A percentile compares a stretch with the other conserved stretches of the same genome.
phyloP scores from a whole-genome alignment of 768 basidiomycete species.

The Trametes meyenii region DNA sequence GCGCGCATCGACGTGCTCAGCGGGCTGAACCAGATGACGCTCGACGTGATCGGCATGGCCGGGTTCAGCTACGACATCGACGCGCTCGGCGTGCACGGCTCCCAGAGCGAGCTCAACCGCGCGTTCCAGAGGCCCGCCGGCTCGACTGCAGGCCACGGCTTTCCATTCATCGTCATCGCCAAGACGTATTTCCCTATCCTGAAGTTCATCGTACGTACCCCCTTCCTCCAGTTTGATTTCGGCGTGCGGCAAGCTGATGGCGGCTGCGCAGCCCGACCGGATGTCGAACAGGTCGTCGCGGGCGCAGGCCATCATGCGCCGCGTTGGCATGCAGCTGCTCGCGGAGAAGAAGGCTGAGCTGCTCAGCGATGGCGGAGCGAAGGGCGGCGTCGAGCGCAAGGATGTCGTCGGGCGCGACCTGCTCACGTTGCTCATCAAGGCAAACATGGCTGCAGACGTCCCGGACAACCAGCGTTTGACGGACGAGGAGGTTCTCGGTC shows the following conservation, averaged over 20 bases:
- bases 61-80: slow-evolving; percentile 39
- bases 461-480: slow-evolving; percentile 55
- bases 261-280: slow-evolving; percentile 9
- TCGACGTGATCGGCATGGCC: slow-evolving; percentile 14
- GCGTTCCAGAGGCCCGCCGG: not conserved
- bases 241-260: not conserved
- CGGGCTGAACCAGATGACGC: slow-evolving; percentile 1
- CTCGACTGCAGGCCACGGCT: not conserved
- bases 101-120: slow-evolving; percentile 32
- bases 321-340: slow-evolving; percentile 35
- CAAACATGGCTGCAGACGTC: slow-evolving; percentile 64
- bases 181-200: slow-evolving; percentile 28
- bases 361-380: not conserved
- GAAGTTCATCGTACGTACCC: slow-evolving; percentile 23
- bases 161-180: not conserved
- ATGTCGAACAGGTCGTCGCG: not conserved
- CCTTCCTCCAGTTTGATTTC: too few relatives aligned
- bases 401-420: slow-evolving; percentile 51
- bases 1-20: not conserved
- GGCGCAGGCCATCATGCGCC: slow-evolving; percentile 27
- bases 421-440: slow-evolving; percentile 59
- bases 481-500: slow-evolving; percentile 61
- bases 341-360: slow-evolving; percentile 39
- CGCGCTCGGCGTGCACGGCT: slow-evolving; percentile 28
- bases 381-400: slow-evolving; percentile 40